Conservation (phyloP, 176 grass and related monocot species). For the Oryza glaberrima region DNA sequence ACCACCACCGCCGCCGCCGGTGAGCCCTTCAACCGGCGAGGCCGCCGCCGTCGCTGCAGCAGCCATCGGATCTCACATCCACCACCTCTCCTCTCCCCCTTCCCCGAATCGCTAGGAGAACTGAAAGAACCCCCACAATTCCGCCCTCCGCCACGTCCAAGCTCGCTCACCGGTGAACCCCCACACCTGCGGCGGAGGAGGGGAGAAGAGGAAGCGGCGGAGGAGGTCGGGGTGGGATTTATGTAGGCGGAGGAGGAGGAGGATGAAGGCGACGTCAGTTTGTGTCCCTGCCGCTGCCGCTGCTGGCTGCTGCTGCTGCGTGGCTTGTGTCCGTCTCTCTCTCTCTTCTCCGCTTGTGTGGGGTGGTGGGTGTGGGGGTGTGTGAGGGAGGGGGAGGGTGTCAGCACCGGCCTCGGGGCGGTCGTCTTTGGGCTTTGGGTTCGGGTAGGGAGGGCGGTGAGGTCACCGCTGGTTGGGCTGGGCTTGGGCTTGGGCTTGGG, state of each 20-base stretch:
- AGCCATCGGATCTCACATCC: conserved; percentile 45
- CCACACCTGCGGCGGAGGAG: no score
- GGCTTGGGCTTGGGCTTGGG: not conserved
- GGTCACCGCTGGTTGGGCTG: not conserved
- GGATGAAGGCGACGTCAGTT: conserved; percentile 43
- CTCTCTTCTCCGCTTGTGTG: not conserved
- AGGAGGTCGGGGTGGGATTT: conserved; percentile 11
- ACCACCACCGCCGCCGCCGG: not conserved
- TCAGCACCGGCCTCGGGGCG: conserved; percentile 12
- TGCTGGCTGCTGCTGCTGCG: not conserved
- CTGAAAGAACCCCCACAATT: not conserved
- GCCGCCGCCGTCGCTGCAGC: not conserved
- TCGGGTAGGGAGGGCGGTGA: not conserved
- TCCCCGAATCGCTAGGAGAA: no score
- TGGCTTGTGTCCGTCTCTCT: not conserved
- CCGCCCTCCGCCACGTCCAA: not conserved
- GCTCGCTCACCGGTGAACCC: not conserved
- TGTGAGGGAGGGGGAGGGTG: not conserved
- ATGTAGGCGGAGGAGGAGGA: not conserved
- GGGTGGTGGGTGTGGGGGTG: not conserved
- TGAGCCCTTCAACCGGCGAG: not conserved
- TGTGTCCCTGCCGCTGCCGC: conserved; percentile 2
- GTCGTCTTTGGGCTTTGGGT: not conserved
- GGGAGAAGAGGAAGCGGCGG: not conserved
- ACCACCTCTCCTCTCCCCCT: not conserved